Evolutionary conservation across 2,329 filamentous ascomycete genomes (phyloP).

Genomic region (Apiospora koreana): DNA sequence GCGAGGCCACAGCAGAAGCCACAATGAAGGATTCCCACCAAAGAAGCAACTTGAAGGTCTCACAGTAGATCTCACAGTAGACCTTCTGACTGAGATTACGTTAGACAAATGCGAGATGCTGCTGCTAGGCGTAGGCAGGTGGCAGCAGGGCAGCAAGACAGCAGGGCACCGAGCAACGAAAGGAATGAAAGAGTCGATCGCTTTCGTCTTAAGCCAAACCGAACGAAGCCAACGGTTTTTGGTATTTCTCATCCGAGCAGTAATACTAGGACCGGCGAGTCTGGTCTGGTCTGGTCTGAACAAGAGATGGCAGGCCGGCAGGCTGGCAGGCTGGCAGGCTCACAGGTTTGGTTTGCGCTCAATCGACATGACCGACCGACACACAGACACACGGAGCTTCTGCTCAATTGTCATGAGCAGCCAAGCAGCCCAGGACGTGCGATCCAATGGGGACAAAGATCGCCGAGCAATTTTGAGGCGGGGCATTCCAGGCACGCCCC

Average conservation of each 20-base stretch:
- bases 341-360: too few relatives aligned
- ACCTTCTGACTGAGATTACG: slow-evolving; percentile 12
- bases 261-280: not conserved
- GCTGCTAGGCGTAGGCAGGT: slow-evolving; percentile 14
- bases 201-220: not conserved
- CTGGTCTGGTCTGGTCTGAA: not conserved
- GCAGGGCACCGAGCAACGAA: not conserved
- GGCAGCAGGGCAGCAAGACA: not conserved
- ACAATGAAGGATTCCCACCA: too few relatives aligned
- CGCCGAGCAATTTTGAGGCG: not conserved
- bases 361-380: too few relatives aligned
- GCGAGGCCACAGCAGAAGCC: not conserved
- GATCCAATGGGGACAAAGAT: slow-evolving; percentile 5
- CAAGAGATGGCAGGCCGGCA: too few relatives aligned
- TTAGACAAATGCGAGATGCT: slow-evolving; percentile 23
- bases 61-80: not conserved
- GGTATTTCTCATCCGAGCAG: too few relatives aligned
- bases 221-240: too few relatives aligned
- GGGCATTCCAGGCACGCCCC: slow-evolving; percentile 1
- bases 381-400: not conserved
- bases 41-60: not conserved
- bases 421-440: not conserved
- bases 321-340: too few relatives aligned
- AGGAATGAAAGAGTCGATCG: not conserved
- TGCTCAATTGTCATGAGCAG: not conserved